A percentile compares a stretch with the other conserved stretches of the same genome.
These are phyloP conservation scores for Xylaria sp. DNA, from an alignment of 2,329 filamentous ascomycete genomes.

Conservation along the genomic window DNA sequence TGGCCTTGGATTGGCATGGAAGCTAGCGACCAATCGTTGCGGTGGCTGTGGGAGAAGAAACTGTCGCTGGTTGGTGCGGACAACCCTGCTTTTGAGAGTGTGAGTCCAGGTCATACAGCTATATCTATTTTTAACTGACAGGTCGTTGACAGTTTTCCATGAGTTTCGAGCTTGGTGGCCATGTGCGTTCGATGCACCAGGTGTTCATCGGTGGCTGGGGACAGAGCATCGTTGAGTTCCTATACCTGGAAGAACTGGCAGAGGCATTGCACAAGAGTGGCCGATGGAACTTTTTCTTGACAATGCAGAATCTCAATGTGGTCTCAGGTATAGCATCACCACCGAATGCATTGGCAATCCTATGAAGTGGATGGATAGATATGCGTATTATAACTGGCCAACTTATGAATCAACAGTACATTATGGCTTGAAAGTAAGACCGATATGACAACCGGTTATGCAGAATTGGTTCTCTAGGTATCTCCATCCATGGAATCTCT, in stretches of 20 bases:
- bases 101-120: neutral
- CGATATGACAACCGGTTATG: neutral
- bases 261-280: neutral
- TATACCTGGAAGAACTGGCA: conserved; percentile 9
- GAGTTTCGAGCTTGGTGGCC: neutral
- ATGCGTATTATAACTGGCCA: neutral
- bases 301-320: conserved; percentile 23
- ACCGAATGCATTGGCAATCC: conserved; percentile 17
- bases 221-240: conserved; percentile 15
- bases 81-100: conserved; percentile 8
- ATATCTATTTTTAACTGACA: neutral
- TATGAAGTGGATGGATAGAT: neutral
- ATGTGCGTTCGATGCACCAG: conserved; percentile 6
- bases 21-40: conserved; percentile 6
- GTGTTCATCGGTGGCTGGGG: conserved; percentile 21
- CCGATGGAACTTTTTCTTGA: conserved; percentile 18
- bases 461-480: neutral
- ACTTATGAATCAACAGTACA: too few relatives aligned
- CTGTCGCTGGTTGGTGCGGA: conserved; percentile 9
- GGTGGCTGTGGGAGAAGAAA: conserved; percentile 23
- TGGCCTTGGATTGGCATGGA: conserved; percentile 13
- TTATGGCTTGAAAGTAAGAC: neutral
- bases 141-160: neutral
- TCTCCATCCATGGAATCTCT: neutral
- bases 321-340: conserved; percentile 14